A percentile compares a stretch with the other conserved stretches of the same genome.
phyloP scores from a whole-genome alignment of 2,329 filamentous ascomycete genomes.

The Xylariaceae sp. region DNA sequence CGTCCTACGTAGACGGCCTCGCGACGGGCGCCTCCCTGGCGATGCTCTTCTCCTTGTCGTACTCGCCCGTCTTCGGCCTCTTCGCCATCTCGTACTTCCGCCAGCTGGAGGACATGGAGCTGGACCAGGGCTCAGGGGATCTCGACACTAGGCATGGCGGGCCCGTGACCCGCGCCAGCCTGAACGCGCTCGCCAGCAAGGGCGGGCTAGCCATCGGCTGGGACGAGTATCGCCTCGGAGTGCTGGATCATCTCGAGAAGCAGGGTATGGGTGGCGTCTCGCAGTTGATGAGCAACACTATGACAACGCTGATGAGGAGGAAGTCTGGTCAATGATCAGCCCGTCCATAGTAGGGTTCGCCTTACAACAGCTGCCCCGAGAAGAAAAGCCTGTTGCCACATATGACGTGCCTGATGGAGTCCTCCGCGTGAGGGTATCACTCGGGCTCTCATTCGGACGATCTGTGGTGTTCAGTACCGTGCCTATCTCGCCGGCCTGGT shows the following conservation, averaged over 20 bases:
- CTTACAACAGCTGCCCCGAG: too few relatives aligned
- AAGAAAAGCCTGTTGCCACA: too few relatives aligned
- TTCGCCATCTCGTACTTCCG: constrained; percentile 49
- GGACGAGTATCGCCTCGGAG: constrained; percentile 68
- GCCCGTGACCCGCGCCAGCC: constrained; percentile 61
- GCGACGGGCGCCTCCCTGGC: constrained; percentile 39
- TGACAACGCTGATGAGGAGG: constrained; percentile 61
- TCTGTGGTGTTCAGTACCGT: too few relatives aligned
- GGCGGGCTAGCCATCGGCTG: constrained; percentile 62
- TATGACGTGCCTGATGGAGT: too few relatives aligned
- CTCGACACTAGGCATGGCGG: constrained; percentile 50
- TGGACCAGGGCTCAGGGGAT: constrained; percentile 27
- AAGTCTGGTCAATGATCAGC: constrained; percentile 13
- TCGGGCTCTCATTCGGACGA: too few relatives aligned
- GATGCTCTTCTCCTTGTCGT: constrained; percentile 50
- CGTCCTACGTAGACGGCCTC: constrained; percentile 40
- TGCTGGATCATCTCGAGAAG: constrained; percentile 59
- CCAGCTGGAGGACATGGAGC: constrained; percentile 48
- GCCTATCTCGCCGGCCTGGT: too few relatives aligned
- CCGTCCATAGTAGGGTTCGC: too few relatives aligned
- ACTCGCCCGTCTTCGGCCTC: constrained; percentile 49
- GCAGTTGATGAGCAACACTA: constrained; percentile 70
- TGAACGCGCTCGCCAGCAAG: constrained; percentile 53
- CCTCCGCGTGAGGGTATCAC: too few relatives aligned
- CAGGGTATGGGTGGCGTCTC: constrained; percentile 59